A percentile compares a stretch with the other conserved stretches of the same genome.
These are phyloP conservation scores for Kwoniella shandongensis DNA, from an alignment of 768 basidiomycete species.

Conservation along the genomic window DNA sequence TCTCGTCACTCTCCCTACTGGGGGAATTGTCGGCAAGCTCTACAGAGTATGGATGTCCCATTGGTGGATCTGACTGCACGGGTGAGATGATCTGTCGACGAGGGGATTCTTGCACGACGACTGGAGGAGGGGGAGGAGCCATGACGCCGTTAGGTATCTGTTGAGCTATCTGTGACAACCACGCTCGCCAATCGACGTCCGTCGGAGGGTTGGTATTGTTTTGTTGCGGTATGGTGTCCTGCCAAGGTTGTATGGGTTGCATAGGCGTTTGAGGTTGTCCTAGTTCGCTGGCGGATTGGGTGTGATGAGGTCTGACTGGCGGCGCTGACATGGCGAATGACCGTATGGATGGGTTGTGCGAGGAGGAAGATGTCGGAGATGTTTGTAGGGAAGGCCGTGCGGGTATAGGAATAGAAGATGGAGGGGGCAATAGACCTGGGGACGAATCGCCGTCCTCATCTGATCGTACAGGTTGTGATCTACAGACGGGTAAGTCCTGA, in stretches of 20 bases:
- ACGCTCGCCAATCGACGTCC: constrained; percentile 14
- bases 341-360: background rate
- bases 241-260: background rate
- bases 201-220: background rate
- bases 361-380: background rate
- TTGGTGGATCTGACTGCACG: too few relatives aligned
- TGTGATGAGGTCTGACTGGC: background rate
- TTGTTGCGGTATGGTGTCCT: background rate
- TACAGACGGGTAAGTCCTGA: background rate
- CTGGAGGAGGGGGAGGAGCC: constrained; percentile 62
- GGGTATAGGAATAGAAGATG: background rate
- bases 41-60: too few relatives aligned
- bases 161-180: constrained; percentile 6
- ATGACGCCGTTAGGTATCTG: constrained; percentile 39
- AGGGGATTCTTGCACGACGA: constrained; percentile 63
- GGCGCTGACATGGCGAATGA: constrained; percentile 5
- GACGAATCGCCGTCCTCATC: constrained; percentile 4
- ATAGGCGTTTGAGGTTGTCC: background rate
- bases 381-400: background rate
- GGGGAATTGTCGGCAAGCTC: background rate
- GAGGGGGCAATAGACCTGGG: background rate
- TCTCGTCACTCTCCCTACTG: constrained; percentile 6
- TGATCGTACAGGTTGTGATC: background rate
- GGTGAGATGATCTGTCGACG: constrained; percentile 61
- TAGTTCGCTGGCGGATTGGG: background rate